A percentile compares a stretch with the other conserved stretches of the same genome.
Conservation (phyloP, 2,329 filamentous ascomycete species). For the Aspergillus chevalieri region DNA sequence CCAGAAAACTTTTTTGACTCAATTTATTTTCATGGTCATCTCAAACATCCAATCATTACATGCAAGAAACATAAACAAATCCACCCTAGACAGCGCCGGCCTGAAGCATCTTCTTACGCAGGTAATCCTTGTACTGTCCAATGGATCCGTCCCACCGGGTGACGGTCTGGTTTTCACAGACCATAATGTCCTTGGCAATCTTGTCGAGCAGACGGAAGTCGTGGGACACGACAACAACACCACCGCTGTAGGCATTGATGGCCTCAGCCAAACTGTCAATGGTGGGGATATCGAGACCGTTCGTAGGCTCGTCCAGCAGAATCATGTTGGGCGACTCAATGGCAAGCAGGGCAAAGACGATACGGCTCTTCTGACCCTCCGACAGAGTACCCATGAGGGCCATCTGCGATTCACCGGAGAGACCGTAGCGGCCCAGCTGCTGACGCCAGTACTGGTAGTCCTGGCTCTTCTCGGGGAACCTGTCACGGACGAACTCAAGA, state of each 20-base stretch:
- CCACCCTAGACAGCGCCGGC: slow-evolving; percentile 67
- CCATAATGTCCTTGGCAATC: slow-evolving; percentile 99
- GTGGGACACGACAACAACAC: slow-evolving; percentile 97
- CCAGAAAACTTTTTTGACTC: background rate
- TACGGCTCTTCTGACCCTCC: slow-evolving; percentile 95
- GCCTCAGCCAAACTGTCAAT: slow-evolving; percentile 97
- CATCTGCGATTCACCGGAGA: slow-evolving; percentile 89
- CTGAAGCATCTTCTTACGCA: slow-evolving; percentile 97
- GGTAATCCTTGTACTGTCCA: slow-evolving; percentile 93
- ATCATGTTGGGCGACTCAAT: slow-evolving; percentile 98
- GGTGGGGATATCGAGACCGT: slow-evolving; percentile 97
- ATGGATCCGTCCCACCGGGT: slow-evolving; percentile 83
- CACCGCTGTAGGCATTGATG: slow-evolving; percentile 91
- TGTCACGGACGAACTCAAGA: slow-evolving; percentile 95
- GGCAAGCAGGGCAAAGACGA: slow-evolving; percentile 92
- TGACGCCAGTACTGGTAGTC: slow-evolving; percentile 99
- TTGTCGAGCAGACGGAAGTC: slow-evolving; percentile 98
- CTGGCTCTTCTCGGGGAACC: slow-evolving; percentile 80
- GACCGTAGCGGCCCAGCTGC: slow-evolving; percentile 89
- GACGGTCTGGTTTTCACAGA: slow-evolving; percentile 97
- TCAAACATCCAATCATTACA: slow-evolving; percentile 29
- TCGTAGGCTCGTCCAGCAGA: slow-evolving; percentile 95
- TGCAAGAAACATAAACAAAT: slow-evolving; percentile 7
- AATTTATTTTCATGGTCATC: slow-evolving; percentile 13
- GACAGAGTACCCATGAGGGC: slow-evolving; percentile 96